phyloP scores from a whole-genome alignment of 208 protist genomes.

The Phytomonas francai region DNA sequence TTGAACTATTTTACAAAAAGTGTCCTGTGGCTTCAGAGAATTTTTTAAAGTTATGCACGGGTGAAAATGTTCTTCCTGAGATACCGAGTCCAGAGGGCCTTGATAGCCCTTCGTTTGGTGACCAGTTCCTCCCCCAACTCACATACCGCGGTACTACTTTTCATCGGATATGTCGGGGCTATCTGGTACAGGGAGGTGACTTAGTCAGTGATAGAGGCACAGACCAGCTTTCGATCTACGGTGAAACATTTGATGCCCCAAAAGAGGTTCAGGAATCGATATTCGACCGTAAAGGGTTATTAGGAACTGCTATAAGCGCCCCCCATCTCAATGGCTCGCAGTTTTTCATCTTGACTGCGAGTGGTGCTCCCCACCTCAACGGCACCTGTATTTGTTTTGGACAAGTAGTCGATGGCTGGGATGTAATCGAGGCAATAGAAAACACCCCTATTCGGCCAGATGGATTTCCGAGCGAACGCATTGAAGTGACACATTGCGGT shows the following conservation, averaged over 20 bases:
- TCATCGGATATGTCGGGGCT: constrained; percentile 89
- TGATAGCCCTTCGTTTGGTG: constrained; percentile 55
- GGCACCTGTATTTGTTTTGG: constrained; percentile 95
- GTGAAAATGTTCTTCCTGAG: constrained; percentile 62
- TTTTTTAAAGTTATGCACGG: constrained; percentile 86
- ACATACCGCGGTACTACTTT: constrained; percentile 87
- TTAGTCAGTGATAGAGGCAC: constrained; percentile 81
- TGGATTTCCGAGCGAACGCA: constrained; percentile 31
- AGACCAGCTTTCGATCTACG: constrained; percentile 96
- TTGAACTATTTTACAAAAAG: constrained; percentile 72
- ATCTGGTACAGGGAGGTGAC: constrained; percentile 90
- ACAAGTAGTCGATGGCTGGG: constrained; percentile 72
- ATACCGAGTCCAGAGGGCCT: constrained; percentile 48
- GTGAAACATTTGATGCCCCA: constrained; percentile 88
- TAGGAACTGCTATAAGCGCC: constrained; percentile 97
- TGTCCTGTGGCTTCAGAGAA: constrained; percentile 78
- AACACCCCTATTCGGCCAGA: constrained; percentile 23
- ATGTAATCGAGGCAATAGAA: constrained; percentile 79
- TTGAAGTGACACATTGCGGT: constrained; percentile 67
- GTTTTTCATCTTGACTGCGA: constrained; percentile 87
- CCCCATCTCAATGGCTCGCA: constrained; percentile 94
- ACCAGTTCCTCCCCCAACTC: constrained; percentile 81
- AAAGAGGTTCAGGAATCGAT: constrained; percentile 92
- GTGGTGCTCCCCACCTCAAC: constrained; percentile 69
- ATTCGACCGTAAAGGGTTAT: constrained; percentile 74